phyloP scores from a whole-genome alignment of 768 basidiomycete genomes.

The Boletus subparvulus region DNA sequence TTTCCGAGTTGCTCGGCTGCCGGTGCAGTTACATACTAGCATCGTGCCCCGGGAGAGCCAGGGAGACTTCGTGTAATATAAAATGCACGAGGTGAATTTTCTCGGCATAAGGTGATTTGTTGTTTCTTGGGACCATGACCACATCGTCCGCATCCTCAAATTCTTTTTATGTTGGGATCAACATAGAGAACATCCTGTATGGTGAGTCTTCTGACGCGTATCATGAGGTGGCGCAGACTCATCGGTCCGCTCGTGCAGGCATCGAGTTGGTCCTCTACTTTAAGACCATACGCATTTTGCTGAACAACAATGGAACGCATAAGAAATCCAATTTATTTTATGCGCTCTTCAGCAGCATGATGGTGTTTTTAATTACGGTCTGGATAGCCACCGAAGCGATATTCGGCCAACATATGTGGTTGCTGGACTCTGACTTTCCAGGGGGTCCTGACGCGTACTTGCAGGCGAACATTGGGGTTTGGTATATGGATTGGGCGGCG shows the following conservation, averaged over 20 bases:
- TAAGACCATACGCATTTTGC: constrained; percentile 16
- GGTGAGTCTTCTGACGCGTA: constrained; percentile 7
- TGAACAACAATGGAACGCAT: background rate
- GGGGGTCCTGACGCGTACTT: constrained; percentile 38
- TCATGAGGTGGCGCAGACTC: background rate
- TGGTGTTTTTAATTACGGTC: constrained; percentile 33
- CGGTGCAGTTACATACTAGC: no score
- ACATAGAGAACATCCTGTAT: constrained; percentile 22
- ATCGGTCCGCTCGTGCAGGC: constrained; percentile 10
- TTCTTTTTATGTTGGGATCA: constrained; percentile 18
- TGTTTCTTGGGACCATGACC: background rate
- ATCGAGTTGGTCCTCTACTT: constrained; percentile 27
- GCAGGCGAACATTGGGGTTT: constrained; percentile 18
- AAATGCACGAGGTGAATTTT: no score
- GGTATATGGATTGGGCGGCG: constrained; percentile 27
- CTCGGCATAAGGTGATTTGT: no score
- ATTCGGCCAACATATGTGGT: constrained; percentile 38
- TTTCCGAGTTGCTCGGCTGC: no score
- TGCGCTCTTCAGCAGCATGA: constrained; percentile 22
- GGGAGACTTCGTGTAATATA: no score
- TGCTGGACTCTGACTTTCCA: constrained; percentile 31
- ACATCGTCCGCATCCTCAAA: constrained; percentile 5
- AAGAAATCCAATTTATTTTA: constrained; percentile 16
- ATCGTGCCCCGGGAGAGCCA: no score
- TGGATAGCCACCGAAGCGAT: constrained; percentile 22